Conservation (phyloP, 164 flowering plant species). For the Magnolia changhungtana region DNA sequence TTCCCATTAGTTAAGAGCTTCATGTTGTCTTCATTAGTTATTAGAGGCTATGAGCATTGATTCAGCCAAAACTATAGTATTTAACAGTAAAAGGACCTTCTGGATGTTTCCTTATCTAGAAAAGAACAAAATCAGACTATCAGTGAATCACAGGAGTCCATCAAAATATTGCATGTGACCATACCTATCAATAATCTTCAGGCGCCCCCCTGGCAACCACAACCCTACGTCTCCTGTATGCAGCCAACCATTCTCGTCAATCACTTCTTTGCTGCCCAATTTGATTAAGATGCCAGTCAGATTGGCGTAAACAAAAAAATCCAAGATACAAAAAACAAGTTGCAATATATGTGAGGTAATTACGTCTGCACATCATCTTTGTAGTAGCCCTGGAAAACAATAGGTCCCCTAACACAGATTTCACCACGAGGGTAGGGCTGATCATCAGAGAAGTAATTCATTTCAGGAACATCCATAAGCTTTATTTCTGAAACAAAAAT, state of each 20-base stretch:
- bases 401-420: constrained; percentile 91
- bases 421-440: constrained; percentile 93
- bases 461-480: constrained; percentile 94
- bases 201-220: constrained; percentile 79
- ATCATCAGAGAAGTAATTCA: constrained; percentile 92
- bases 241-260: constrained; percentile 92
- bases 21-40: no score
- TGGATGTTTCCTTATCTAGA: no score
- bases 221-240: constrained; percentile 93
- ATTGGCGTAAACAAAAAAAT: neutral
- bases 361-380: constrained; percentile 97
- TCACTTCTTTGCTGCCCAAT: constrained; percentile 69
- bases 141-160: neutral
- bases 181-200: constrained; percentile 94
- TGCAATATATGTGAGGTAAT: neutral
- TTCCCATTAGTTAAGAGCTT: no score
- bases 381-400: constrained; percentile 76
- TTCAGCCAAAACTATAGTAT: no score
- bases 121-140: no score
- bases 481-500: constrained; percentile 66
- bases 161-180: neutral
- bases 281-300: constrained; percentile 6
- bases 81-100: no score
- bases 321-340: neutral
- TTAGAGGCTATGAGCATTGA: no score